Conservation (phyloP, 1,284 basidiomycete species). For the Volvariella volvacea region DNA sequence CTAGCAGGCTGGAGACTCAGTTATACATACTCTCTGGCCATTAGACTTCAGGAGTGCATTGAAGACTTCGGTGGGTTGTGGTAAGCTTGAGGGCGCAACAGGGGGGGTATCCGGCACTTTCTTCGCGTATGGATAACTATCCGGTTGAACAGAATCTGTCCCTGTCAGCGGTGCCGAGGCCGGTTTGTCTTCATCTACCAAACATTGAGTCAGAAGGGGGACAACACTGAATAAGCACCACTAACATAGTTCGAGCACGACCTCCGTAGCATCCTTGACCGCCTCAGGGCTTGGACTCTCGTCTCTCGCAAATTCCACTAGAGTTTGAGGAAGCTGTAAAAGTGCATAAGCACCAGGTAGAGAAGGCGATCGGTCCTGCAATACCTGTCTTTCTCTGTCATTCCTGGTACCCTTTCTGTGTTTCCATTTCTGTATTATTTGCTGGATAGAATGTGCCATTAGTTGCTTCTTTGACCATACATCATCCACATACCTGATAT, state of each 20-base stretch:
- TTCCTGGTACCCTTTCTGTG: not conserved
- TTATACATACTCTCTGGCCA: not conserved
- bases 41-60: not conserved
- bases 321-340: not conserved
- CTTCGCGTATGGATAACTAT: not conserved
- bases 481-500: too few species aligned
- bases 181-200: not conserved
- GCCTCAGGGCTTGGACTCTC: not conserved
- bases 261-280: not conserved
- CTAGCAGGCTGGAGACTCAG: not conserved
- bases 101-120: not conserved
- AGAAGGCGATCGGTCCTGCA: too few species aligned
- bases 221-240: not conserved
- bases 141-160: not conserved
- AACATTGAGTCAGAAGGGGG: too few species aligned
- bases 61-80: not conserved
- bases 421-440: too few species aligned
- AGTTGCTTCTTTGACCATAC: too few species aligned
- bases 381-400: not conserved
- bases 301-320: not conserved
- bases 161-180: not conserved
- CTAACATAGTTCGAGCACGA: constrained; percentile 4
- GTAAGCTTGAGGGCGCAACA: not conserved
- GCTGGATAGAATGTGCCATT: too few species aligned
- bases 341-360: not conserved